Conservation (phyloP, 148 eudicot genomes). For the Camellia lanceoleosa region DNA sequence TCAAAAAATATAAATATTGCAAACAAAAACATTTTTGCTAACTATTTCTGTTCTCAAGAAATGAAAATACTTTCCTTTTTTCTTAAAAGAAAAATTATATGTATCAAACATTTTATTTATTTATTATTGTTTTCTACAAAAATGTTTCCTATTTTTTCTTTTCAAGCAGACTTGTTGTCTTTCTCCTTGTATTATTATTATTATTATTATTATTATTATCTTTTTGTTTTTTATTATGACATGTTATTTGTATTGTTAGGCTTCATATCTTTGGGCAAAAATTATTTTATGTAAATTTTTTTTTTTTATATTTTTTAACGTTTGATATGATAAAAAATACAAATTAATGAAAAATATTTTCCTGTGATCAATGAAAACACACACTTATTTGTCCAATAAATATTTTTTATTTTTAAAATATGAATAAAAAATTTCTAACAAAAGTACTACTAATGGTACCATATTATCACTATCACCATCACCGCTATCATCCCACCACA, state of each 20-base stretch:
- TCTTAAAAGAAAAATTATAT: too few species aligned
- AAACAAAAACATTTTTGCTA: background rate
- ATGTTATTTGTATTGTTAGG: too few species aligned
- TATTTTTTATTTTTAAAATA: too few species aligned
- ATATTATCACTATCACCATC: background rate
- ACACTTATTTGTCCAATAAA: background rate
- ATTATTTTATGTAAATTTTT: too few species aligned
- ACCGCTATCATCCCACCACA: background rate
- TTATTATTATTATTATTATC: too few species aligned
- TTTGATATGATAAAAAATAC: too few species aligned
- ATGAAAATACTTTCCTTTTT: too few species aligned
- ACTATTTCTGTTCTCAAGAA: background rate
- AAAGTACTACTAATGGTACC: background rate
- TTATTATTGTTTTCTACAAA: background rate
- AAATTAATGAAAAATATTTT: too few species aligned
- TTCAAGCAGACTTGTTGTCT: background rate
- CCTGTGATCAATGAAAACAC: too few species aligned
- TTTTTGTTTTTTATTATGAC: too few species aligned
- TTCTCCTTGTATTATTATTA: background rate
- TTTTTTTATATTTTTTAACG: too few species aligned
- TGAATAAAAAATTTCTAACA: background rate
- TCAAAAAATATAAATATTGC: background rate
- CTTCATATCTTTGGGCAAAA: too few species aligned
- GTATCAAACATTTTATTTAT: background rate
- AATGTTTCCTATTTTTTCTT: background rate